Base-by-base conservation (phyloP, 2,329 filamentous ascomycete genomes). In the Biscogniauxia marginata region DNA sequence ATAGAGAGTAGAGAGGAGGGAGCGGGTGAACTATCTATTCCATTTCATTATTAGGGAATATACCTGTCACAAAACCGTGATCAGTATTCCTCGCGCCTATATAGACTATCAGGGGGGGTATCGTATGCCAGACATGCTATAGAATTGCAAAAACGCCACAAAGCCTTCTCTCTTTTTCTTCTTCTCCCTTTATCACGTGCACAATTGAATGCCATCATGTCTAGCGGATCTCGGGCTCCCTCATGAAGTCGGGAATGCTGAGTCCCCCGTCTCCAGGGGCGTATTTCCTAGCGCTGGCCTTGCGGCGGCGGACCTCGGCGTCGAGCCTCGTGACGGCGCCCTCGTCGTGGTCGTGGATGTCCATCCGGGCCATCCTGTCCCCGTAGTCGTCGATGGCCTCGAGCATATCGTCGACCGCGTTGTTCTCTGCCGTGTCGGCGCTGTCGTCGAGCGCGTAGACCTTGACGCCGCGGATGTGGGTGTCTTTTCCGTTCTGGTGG, bases 401-500 rank as follows among this genome's bases (percentile, higher is more conserved):
- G 1, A 67, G 65, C 50, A 73, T 68, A n/a, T 74, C 72, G 19
- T 72, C 69, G 7, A 73, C 55, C 0, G 71, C 67, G 21, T 72
- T 75, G 50, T 71, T 70, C 44, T 74, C 70, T 2, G 71, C 69
- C 3, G 72, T 75, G 13, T 74, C 71, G 3, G 71, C 74, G 16
- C 74, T 74, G 11, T 77, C 75, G 57, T 83, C 81, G 23, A 83
- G 75, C 1, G 83, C 83, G 63, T 85, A 99, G 8, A 98, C 88
- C 76, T 96, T 96, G 72, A 99, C 83, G 1, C 92, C 93, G 16
- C 95, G 84, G 21, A 99, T 83, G 78, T 99, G 95, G n/a, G 95
- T 99, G 71, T 99, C 95, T 73, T 99, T 99, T 62, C 95, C 95
- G 72, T 99, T 99, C 75, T 99, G 95, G 72, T 99, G 95, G 70